Base-by-base conservation (phyloP, 176 grass and related monocot genomes). In the Oryza officinalis region DNA sequence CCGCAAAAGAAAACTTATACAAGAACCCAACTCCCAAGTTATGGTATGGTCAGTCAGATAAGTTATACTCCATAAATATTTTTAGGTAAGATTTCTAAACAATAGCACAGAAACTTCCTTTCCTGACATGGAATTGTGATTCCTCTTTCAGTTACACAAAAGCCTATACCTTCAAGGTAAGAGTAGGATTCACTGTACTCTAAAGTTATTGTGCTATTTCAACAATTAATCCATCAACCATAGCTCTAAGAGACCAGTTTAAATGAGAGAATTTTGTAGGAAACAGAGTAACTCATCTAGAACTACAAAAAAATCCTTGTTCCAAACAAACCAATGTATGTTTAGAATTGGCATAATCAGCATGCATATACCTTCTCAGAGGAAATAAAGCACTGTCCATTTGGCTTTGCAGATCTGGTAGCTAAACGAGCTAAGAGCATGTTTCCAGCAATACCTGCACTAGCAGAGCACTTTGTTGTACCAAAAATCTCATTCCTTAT, bases 401-500 rank as follows among this genome's bases (percentile, higher is more conserved):
- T 98, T 0, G 95, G 92, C 83, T 98, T 98, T 83, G 95, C 92
- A 12, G 92, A 94, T 85, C 87, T 91, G 69, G 95, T 98, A 72
- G 95, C 95, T 79, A 98, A 86, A 72, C 89, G 90, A 79, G 95
- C 93, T 70, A 98, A 43, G 41, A 98, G 92, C 86, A 94, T 86
- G 88, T 98, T 98, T 78, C 91, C 92, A 82, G 79, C 86, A 86
- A 98, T 93, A 33, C 95, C 95, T 78, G 90, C 92, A 87, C 92
- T 98, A 45, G 95, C 92, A 85, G 92, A 90, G 80, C 95, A 98
- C 65, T 79, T 91, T 25, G 95, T 98, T 81, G 81, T 87, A 79
- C 73, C 38, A 84, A 82, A 88, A 82, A 98, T 95, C 80, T 95
- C 95, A 76, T 86, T 92, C 44, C 91, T 79, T 65, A 98, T 93